Conservation (phyloP, 2,329 filamentous ascomycete genomes). For the Rosellinia necatrix region DNA sequence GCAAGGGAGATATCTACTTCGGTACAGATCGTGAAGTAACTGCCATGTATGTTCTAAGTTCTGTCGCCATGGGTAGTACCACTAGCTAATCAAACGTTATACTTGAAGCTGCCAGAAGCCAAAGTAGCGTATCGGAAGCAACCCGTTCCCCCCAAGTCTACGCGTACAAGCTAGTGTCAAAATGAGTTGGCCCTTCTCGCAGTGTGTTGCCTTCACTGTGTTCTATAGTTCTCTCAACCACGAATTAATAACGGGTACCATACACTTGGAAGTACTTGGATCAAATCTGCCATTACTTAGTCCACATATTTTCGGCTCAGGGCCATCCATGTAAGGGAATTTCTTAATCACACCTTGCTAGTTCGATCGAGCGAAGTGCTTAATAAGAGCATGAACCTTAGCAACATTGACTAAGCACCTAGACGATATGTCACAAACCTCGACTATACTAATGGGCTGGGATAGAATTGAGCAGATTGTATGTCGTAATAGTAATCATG, state of each 20-base stretch:
- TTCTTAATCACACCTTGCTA: neutral
- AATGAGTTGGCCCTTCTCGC: neutral
- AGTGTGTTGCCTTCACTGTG: conserved; percentile 1
- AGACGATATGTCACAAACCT: neutral
- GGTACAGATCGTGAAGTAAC: neutral
- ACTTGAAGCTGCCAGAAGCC: neutral
- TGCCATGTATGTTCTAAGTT: neutral
- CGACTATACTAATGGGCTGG: neutral
- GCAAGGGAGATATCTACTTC: conserved; percentile 9
- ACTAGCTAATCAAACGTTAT: neutral
- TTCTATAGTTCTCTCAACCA: neutral
- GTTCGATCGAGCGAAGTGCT: neutral
- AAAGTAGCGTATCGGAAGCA: conserved; percentile 23
- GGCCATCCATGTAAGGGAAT: neutral
- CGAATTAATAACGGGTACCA: neutral
- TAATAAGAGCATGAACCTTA: neutral
- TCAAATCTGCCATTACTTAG: neutral
- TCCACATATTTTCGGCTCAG: neutral
- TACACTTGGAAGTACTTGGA: neutral
- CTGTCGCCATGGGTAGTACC: neutral
- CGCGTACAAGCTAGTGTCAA: conserved; percentile 3
- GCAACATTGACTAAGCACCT: neutral
- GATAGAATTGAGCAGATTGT: neutral
- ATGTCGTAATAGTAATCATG: conserved; percentile 9
- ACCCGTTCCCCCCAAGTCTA: conserved; percentile 4